Conservation (phyloP, 495 filamentous ascomycete species). For the Lophium mytilinum region DNA sequence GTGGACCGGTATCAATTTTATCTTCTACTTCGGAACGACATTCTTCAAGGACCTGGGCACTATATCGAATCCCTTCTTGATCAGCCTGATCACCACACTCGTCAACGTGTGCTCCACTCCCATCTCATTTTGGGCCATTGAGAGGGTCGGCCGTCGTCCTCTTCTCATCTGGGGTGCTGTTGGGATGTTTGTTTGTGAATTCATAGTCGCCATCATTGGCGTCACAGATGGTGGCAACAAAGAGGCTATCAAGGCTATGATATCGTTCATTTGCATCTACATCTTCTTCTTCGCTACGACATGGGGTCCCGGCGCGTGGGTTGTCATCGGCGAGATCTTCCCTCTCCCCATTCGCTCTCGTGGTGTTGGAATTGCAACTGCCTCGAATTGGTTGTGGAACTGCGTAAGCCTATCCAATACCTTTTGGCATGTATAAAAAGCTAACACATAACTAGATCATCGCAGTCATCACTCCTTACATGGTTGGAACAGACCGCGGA, state of each 20-base stretch:
- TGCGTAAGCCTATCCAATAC: constrained; percentile 4
- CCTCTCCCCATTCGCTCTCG: constrained; percentile 71
- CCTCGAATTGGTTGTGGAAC: constrained; percentile 84
- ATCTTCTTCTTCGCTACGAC: constrained; percentile 42
- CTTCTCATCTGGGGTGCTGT: constrained; percentile 67
- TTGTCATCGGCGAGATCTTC: constrained; percentile 80
- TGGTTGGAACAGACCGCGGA: constrained; percentile 42
- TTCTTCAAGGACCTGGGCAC: constrained; percentile 61
- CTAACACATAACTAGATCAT: constrained; percentile 37
- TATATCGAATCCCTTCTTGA: constrained; percentile 65
- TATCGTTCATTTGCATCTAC: constrained; percentile 40
- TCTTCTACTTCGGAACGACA: constrained; percentile 67
- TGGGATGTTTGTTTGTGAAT: constrained; percentile 79
- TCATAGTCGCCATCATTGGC: constrained; percentile 64
- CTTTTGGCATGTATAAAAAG: not conserved
- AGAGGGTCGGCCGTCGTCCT: constrained; percentile 70
- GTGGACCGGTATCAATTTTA: constrained; percentile 42
- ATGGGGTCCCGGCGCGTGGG: constrained; percentile 55
- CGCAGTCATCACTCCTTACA: constrained; percentile 65
- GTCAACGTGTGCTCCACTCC: constrained; percentile 77
- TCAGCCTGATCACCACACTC: constrained; percentile 67
- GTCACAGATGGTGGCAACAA: constrained; percentile 10
- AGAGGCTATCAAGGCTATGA: constrained; percentile 15
- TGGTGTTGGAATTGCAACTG: constrained; percentile 68
- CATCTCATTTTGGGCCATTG: constrained; percentile 71